Conservation (phyloP, 768 basidiomycete genomes). For the Mycena epipterygia region DNA sequence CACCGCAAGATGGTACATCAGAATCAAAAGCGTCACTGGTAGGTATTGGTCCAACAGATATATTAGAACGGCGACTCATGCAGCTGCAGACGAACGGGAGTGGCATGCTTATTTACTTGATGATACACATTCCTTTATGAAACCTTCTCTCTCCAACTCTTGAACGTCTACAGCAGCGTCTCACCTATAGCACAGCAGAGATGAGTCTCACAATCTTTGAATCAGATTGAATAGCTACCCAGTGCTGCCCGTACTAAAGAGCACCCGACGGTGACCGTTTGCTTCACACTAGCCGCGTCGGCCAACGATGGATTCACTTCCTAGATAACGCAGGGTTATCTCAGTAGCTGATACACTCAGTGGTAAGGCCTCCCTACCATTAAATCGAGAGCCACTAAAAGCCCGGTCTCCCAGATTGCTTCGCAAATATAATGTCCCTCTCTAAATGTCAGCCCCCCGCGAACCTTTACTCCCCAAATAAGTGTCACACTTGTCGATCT, state of each 20-base stretch:
- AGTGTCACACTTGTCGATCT: conserved; percentile 3
- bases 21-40: conserved; percentile 15
- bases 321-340: conserved; percentile 52
- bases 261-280: conserved; percentile 93
- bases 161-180: conserved; percentile 27
- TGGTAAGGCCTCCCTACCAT: conserved; percentile 71
- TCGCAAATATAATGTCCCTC: conserved; percentile 99
- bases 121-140: conserved; percentile 13
- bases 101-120: conserved; percentile 32
- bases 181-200: conserved; percentile 47
- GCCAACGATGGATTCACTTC: conserved; percentile 97
- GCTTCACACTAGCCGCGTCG: conserved; percentile 78
- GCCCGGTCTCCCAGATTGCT: conserved; percentile 91
- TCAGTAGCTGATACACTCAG: background rate
- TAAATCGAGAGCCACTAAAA: conserved; percentile 92
- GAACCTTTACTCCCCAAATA: conserved; percentile 65
- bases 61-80: background rate
- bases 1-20: too few species aligned
- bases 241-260: conserved; percentile 87
- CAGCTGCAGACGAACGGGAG: conserved; percentile 21
- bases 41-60: background rate
- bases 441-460: conserved; percentile 95
- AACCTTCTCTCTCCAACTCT: conserved; percentile 11
- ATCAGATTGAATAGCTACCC: conserved; percentile 60
- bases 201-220: conserved; percentile 19